phyloP scores from a whole-genome alignment of 2,329 filamentous ascomycete species.

The Graphilbum sp. region DNA sequence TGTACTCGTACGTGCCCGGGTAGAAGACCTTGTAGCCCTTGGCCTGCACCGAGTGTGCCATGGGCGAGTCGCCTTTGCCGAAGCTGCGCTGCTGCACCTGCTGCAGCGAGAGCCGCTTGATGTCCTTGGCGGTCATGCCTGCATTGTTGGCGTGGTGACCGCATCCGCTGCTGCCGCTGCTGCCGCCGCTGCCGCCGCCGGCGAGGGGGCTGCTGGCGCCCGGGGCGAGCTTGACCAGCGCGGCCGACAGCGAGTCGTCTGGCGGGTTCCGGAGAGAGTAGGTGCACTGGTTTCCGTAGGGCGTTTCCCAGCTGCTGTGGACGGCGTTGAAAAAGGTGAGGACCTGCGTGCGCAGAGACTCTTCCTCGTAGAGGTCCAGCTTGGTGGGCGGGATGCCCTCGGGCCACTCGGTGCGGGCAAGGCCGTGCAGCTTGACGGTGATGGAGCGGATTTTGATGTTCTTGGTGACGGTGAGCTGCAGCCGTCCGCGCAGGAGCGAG shows the following conservation, averaged over 20 bases:
- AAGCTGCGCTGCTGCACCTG: conserved; percentile 75
- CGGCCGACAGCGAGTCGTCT: conserved; percentile 13
- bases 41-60: conserved; percentile 38
- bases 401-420: conserved; percentile 85
- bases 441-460: conserved; percentile 87
- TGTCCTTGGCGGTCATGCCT: conserved; percentile 26
- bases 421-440: conserved; percentile 70
- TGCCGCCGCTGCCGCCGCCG: no score
- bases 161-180: no score
- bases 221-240: conserved; percentile 10
- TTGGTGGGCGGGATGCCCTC: conserved; percentile 87
- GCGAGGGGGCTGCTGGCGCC: no score
- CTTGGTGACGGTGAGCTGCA: conserved; percentile 72
- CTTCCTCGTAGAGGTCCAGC: conserved; percentile 66
- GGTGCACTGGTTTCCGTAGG: conserved; percentile 47
- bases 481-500: conserved; percentile 68
- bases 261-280: conserved; percentile 28
- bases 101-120: conserved; percentile 59
- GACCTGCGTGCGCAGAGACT: conserved; percentile 73
- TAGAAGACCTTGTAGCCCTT: conserved; percentile 80
- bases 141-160: no score
- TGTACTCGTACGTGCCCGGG: conserved; percentile 49
- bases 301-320: conserved; percentile 41
- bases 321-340: conserved; percentile 83
- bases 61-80: conserved; percentile 56